Percentiles rank a stretch among this genome's conserved stretches.
phyloP scores from a whole-genome alignment of 352 stramenopile species.

The Phytopythium montanum region DNA sequence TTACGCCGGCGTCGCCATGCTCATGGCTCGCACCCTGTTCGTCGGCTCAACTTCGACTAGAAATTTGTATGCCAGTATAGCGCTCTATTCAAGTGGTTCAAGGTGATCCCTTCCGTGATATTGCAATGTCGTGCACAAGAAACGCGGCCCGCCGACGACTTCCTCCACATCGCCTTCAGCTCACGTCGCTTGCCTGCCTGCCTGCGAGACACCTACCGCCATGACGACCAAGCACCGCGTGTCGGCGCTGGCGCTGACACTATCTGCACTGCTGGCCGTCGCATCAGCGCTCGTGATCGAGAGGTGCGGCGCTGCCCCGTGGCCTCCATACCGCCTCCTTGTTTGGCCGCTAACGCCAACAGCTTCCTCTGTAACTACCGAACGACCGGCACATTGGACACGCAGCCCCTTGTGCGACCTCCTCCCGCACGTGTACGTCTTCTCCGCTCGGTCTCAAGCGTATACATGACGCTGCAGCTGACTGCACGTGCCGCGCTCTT shows the following conservation, averaged over 20 bases:
- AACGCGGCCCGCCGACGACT: too few species aligned
- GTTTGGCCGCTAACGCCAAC: background rate
- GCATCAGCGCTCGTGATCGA: constrained; percentile 39
- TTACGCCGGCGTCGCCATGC: too few species aligned
- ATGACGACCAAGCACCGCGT: constrained; percentile 16
- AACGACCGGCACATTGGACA: background rate
- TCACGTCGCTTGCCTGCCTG: background rate
- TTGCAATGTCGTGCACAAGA: too few species aligned
- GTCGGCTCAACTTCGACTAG: too few species aligned
- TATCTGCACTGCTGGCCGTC: constrained; percentile 6
- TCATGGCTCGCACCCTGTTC: too few species aligned
- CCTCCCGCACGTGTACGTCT: constrained; percentile 69
- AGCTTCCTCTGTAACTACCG: background rate
- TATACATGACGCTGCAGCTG: too few species aligned
- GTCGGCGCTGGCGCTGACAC: constrained; percentile 13
- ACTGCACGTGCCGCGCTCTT: background rate
- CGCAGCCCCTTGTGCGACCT: constrained; percentile 44
- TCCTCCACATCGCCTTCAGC: background rate
- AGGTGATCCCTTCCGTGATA: too few species aligned
- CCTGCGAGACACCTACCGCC: background rate
- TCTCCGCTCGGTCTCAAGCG: too few species aligned
- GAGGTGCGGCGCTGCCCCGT: constrained; percentile 18
- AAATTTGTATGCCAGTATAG: too few species aligned
- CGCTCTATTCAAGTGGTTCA: too few species aligned
- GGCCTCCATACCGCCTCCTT: too few species aligned